Evolutionary conservation across 1,284 basidiomycete species (phyloP), one percentile per base, ranked within the genome.

Genomic region (Cutaneotrichosporon cutaneum): DNA sequence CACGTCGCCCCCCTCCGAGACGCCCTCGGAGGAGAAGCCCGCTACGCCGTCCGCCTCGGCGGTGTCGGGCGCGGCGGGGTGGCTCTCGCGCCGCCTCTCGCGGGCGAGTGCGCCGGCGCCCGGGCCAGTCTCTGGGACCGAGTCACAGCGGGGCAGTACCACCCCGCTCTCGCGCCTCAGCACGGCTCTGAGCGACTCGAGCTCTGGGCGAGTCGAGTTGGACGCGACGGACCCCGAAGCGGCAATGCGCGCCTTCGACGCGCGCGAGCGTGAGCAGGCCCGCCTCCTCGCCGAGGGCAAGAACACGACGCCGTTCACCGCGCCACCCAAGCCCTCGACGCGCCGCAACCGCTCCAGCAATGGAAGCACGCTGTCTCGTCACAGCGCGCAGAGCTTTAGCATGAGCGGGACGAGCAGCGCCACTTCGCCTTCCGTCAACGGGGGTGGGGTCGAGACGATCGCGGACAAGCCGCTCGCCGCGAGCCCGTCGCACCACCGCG

Each of bases 1-100:
- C 48, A 27, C 45, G 9, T 33, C 54, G 24, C 35, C 44, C 16
- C 2, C 26, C 6, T 27, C 48, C 61, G 86, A 91, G 56, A 56
- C 51, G 21, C 27, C 54, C 13, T 35, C 51, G 22, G 44, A 50
- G 4, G 58, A 53, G 21, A 53, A 33, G 30, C 58, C 58, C 3
- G 16, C 58, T 14, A 35, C 53, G 13, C 54, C 52, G 2, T n/a
- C 52, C 2, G 33, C 32, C 10, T n/a, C 58, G 21, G 26, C 45
- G 3, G n/a, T 45, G 11, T 44, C 52, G 6, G 52, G 51, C 3
- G 53, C 56, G 24, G 52, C 30, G 39, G 33, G 44, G 26, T 60
- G 63, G 63, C 44, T 64, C 47, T 42, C 56, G 32, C 63, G 63
- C 27, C 63, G 59, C 13, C 53, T 61, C 24, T 56, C 59, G 32